Conservation (phyloP, 2,329 filamentous ascomycete genomes). For the Colletotrichum shisoi region DNA sequence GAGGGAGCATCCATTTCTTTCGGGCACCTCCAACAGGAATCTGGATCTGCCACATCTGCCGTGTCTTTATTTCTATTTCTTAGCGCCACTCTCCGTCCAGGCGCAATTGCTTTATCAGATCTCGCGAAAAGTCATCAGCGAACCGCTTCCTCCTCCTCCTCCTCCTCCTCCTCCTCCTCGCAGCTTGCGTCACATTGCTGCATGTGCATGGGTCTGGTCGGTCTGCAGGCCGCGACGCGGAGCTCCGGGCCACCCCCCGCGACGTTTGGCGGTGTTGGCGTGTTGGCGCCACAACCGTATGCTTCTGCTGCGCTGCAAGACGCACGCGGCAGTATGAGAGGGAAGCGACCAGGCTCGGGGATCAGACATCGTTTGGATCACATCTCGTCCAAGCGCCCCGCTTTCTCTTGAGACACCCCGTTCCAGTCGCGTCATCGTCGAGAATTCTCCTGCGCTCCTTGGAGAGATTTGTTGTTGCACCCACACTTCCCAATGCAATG, state of each 20-base stretch:
- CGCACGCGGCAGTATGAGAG: slow-evolving; percentile 21
- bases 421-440: not conserved
- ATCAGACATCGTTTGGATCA: slow-evolving; percentile 25
- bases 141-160: not conserved
- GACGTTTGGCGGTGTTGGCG: not conserved
- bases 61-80: not conserved
- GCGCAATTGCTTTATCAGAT: too few relatives aligned
- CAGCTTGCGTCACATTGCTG: not conserved
- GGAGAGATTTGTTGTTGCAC: not conserved
- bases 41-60: not conserved
- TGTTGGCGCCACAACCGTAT: not conserved
- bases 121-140: not conserved
- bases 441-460: slow-evolving; percentile 1
- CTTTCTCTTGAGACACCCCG: slow-evolving; percentile 22
- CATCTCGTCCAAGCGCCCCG: slow-evolving; percentile 28
- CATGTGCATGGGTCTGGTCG: slow-evolving; percentile 12
- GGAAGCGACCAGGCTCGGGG: slow-evolving; percentile 15
- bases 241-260: not conserved
- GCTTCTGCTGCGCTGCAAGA: slow-evolving; percentile 16
- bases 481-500: slow-evolving; percentile 12
- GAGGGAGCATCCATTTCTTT: not conserved
- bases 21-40: not conserved
- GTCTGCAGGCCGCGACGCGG: not conserved
- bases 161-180: too few relatives aligned
- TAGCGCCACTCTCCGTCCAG: not conserved